Conservation (phyloP, 2,329 filamentous ascomycete genomes). For the Monilinia aucupariae region DNA sequence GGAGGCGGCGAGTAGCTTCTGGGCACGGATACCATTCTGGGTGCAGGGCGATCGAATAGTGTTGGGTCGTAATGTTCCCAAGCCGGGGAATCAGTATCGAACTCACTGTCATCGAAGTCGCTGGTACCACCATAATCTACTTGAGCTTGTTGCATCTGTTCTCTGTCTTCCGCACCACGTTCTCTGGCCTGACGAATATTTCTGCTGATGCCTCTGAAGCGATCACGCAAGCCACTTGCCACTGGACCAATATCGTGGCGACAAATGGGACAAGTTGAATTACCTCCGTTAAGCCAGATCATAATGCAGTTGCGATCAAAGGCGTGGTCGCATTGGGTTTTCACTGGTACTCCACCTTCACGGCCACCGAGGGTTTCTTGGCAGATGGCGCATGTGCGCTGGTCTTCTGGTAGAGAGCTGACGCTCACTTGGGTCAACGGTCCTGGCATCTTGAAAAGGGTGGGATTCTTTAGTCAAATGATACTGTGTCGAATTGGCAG, state of each 20-base stretch:
- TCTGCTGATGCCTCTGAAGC: neutral
- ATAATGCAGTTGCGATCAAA: conserved; percentile 2
- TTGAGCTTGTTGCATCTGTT: conserved; percentile 1
- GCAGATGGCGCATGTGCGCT: conserved; percentile 1
- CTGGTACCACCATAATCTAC: neutral
- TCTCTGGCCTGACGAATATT: neutral
- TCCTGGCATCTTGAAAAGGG: neutral
- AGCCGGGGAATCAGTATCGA: no score
- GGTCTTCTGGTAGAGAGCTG: neutral
- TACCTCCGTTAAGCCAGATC: neutral
- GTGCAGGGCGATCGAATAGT: no score
- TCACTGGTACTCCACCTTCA: neutral
- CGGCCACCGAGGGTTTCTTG: neutral
- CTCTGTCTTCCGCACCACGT: neutral
- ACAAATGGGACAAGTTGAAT: neutral
- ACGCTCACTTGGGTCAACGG: neutral
- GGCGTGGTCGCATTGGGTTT: neutral
- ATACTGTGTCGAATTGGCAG: neutral
- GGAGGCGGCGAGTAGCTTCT: neutral
- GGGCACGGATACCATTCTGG: no score
- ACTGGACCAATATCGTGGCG: neutral
- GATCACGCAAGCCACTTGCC: neutral
- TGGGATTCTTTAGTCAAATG: neutral
- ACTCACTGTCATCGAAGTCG: no score
- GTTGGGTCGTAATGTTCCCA: neutral